Base-by-base conservation (phyloP, 129 eudicot species). In the Lonicera japonica region DNA sequence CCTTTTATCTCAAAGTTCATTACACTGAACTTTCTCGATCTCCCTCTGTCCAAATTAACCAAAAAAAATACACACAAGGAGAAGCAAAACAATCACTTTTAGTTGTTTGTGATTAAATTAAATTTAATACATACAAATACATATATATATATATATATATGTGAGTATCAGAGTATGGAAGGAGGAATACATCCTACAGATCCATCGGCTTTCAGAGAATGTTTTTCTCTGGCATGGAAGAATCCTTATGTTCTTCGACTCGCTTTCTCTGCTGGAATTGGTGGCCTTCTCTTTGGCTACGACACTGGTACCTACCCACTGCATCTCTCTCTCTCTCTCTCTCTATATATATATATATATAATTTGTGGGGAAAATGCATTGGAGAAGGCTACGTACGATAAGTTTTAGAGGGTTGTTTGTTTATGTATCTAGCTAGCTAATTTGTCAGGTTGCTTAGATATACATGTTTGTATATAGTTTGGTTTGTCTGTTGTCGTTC, bases 251-350 rank as follows among this genome's bases (percentile, higher is more conserved):
- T 83, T 60, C 85, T 87, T 21, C 87, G 90, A 43, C 82, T 87
- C 46, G 90, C 90, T 68, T 83, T 87, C 70, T 83, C 90, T 58
- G 95, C 87, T 62, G 95, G 95, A 56, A 83, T 87, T 13, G 95
- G 95, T 64, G 95, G 95, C 56, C 82, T 87, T 36, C 85, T 87
- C 52, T 87, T 87, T 50, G 95, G 90, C 19, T 83, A 87, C 12
- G 95, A 87, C 29, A 87, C 95, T 39, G 90, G 90, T 83, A 24
- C 21, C 18, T 38, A 21, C 12, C 22, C 22, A 19, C 36, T 52
- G 38, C 38, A 52, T 52, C 46, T 29, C 39, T 60, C 59, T 46
- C 43, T 63, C 17, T 12, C 39, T 36, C 0, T 15, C 23, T 18
- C 20, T 12, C 12, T 46, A 20, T 16, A 16, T 24, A 25, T 25